These are phyloP conservation scores for Coemansia sp. DNA, from an alignment of 192 early-diverging fungal species.

Conservation along the genomic window DNA sequence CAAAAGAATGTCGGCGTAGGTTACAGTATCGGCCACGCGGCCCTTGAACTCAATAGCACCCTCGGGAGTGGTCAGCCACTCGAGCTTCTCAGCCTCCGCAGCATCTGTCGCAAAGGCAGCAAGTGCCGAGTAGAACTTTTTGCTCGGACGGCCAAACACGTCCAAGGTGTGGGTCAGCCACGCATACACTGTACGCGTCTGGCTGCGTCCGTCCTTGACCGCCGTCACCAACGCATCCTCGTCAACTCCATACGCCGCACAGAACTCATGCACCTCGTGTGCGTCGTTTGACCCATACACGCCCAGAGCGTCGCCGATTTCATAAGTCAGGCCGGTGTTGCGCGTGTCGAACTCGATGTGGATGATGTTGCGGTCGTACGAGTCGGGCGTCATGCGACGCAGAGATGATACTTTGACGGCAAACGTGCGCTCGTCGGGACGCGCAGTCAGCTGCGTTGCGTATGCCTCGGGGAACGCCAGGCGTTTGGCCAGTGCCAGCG, in stretches of 20 bases:
- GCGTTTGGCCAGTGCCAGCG: conserved; percentile 24
- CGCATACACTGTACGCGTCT: conserved; percentile 75
- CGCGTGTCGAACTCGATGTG: conserved; percentile 92
- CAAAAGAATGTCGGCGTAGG: conserved; percentile 82
- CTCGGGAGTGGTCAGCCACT: conserved; percentile 66
- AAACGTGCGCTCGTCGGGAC: conserved; percentile 32
- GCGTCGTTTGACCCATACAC: conserved; percentile 88
- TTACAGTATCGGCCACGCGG: conserved; percentile 79
- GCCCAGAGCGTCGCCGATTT: conserved; percentile 91
- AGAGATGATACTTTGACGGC: conserved; percentile 33
- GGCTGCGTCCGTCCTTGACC: conserved; percentile 59
- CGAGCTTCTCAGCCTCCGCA: conserved; percentile 64
- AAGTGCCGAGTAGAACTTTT: conserved; percentile 87
- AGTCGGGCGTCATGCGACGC: conserved; percentile 76
- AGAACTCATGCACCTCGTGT: conserved; percentile 69
- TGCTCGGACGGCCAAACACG: conserved; percentile 91
- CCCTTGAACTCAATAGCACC: conserved; percentile 76
- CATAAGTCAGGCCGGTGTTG: conserved; percentile 78
- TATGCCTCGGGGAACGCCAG: conserved; percentile 49
- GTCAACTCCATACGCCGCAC: conserved; percentile 71
- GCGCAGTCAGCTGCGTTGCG: conserved; percentile 18
- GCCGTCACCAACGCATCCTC: conserved; percentile 63
- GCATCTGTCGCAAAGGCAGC: conserved; percentile 69
- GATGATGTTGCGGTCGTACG: conserved; percentile 95
- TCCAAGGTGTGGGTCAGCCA: conserved; percentile 82